These are phyloP conservation scores for Sugiyamaella grinbergsii DNA, from an alignment of 1,139 yeast genomes.

Conservation along the genomic window DNA sequence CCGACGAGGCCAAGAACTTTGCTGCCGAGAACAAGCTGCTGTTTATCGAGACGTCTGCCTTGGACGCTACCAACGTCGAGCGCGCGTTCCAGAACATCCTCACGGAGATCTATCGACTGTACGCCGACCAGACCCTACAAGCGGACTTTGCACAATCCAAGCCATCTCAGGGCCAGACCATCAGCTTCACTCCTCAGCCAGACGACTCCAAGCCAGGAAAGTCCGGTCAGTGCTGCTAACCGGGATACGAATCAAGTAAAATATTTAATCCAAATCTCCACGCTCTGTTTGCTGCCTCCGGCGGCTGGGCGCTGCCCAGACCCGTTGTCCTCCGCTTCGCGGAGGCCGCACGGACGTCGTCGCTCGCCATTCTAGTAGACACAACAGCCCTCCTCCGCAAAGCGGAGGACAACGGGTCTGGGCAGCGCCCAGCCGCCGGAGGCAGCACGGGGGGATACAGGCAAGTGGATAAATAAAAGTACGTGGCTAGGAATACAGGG, in stretches of 20 bases:
- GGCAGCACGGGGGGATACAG: background rate
- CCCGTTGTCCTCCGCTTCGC: background rate
- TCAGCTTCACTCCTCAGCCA: conserved; percentile 91
- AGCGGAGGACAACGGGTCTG: conserved; percentile 13
- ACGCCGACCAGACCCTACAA: conserved; percentile 50
- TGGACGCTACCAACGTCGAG: conserved; percentile 93
- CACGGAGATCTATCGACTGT: conserved; percentile 90
- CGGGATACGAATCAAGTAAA: background rate
- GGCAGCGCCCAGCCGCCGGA: conserved; percentile 18
- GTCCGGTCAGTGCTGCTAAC: conserved; percentile 59
- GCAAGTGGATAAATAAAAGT: conserved; percentile 13
- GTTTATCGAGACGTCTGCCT: conserved; percentile 96
- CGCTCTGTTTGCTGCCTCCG: conserved; percentile 6
- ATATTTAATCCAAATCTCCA: conserved; percentile 5
- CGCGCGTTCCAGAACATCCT: conserved; percentile 89
- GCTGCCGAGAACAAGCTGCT: conserved; percentile 89
- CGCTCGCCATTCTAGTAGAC: too few species aligned
- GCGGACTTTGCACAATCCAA: conserved; percentile 53
- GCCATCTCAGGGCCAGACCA: conserved; percentile 76
- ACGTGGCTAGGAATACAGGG: conserved; percentile 7
- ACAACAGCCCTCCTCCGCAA: conserved; percentile 4
- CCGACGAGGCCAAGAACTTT: conserved; percentile 95
- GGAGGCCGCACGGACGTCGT: too few species aligned
- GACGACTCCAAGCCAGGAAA: conserved; percentile 68
- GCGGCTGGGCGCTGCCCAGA: conserved; percentile 14